Evolutionary conservation across 129 eudicot species (phyloP).

Genomic region (Flaveria robusta): DNA sequence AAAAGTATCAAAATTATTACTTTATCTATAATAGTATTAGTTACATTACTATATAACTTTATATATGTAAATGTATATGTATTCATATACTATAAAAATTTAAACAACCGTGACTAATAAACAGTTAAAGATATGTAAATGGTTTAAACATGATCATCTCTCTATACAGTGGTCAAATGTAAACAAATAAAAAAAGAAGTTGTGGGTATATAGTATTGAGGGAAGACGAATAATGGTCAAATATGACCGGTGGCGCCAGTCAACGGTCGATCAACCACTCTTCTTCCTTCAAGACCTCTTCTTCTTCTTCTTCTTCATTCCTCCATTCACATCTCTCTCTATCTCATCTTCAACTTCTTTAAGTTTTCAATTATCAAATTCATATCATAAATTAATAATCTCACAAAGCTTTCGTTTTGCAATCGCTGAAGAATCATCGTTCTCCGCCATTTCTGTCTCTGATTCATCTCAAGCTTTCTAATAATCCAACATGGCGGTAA

Average conservation of each 20-base stretch:
- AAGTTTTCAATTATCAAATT: background rate
- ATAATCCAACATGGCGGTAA: slow-evolving; percentile 55
- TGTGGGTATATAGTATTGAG: too few relatives aligned
- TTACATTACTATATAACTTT: too few relatives aligned
- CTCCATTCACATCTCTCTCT: background rate
- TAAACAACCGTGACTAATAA: too few relatives aligned
- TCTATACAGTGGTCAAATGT: too few relatives aligned
- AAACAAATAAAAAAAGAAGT: too few relatives aligned
- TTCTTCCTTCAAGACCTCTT: slow-evolving; percentile 22
- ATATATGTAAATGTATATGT: too few relatives aligned
- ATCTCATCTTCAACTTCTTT: background rate
- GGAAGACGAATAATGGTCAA: slow-evolving; percentile 50
- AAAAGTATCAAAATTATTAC: too few relatives aligned
- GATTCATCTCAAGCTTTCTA: background rate
- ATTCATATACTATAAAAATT: too few relatives aligned
- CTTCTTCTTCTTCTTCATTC: slow-evolving; percentile 21
- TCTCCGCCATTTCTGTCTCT: too few relatives aligned
- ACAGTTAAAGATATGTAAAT: too few relatives aligned
- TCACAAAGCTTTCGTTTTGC: background rate
- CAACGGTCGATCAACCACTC: slow-evolving; percentile 55
- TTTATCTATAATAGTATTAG: too few relatives aligned
- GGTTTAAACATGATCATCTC: too few relatives aligned
- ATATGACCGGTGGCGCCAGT: slow-evolving; percentile 73
- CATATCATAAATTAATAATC: background rate
- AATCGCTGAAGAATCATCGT: slow-evolving; percentile 9